Conservation (phyloP, 192 early-diverging fungal species). For the Linderina pennispora region DNA sequence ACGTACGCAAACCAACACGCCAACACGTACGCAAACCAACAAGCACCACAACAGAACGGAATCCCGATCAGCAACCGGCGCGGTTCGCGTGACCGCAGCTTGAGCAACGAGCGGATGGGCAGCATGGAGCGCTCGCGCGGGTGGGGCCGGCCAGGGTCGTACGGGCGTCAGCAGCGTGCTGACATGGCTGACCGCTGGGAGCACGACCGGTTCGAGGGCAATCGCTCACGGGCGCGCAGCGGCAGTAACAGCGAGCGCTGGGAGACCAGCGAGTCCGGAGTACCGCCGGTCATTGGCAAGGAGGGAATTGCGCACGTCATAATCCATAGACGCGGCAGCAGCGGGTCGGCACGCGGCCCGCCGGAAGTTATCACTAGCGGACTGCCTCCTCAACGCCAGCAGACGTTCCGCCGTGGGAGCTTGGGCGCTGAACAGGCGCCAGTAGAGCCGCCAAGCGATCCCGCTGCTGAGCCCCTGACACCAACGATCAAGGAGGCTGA, state of each 20-base stretch:
- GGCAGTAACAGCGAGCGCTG: slow-evolving; percentile 9
- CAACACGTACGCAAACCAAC: no score
- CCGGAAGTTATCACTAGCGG: neutral
- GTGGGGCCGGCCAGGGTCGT: slow-evolving; percentile 9
- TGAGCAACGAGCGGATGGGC: slow-evolving; percentile 31
- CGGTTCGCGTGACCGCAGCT: slow-evolving; percentile 29
- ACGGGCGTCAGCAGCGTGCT: slow-evolving; percentile 8
- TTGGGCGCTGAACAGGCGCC: slow-evolving; percentile 10
- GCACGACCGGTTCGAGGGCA: slow-evolving; percentile 31
- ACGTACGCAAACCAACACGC: no score
- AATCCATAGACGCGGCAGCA: slow-evolving; percentile 37
- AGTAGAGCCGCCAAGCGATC: neutral
- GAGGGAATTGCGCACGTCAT: slow-evolving; percentile 42
- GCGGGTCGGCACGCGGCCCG: slow-evolving; percentile 23
- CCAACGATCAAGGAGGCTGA: slow-evolving; percentile 3
- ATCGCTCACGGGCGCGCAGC: neutral
- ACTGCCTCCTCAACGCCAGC: slow-evolving; percentile 20
- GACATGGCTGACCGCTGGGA: slow-evolving; percentile 34
- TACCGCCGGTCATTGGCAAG: slow-evolving; percentile 33
- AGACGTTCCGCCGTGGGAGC: no score
- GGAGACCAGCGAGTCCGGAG: slow-evolving; percentile 23
- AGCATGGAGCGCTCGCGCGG: slow-evolving; percentile 19
- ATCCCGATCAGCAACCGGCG: slow-evolving; percentile 2
- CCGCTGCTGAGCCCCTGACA: neutral
- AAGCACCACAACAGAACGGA: no score